Percentiles rank a stretch among this genome's conserved stretches.
phyloP scores from a whole-genome alignment of 352 stramenopile species.

The Globisporangium spiculum region DNA sequence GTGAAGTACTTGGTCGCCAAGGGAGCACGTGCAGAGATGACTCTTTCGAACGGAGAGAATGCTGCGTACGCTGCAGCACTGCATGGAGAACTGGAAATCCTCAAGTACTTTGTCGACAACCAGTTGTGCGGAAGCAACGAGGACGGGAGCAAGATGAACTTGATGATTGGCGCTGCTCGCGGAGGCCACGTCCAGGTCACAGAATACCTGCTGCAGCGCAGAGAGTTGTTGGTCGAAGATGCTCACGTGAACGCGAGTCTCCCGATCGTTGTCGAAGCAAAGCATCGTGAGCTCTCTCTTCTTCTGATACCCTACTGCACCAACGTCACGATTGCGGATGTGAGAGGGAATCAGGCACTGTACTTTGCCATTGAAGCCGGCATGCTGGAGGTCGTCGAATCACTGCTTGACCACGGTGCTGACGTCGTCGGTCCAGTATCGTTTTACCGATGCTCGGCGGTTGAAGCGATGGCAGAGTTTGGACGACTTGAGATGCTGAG shows the following conservation, averaged over 20 bases:
- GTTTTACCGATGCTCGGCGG: not conserved
- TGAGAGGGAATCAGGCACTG: not conserved
- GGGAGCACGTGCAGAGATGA: not conserved
- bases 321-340: not conserved
- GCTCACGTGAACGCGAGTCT: not conserved
- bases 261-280: not conserved
- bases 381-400: not conserved
- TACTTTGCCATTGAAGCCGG: not conserved
- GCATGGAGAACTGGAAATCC: not conserved
- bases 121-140: not conserved
- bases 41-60: not conserved
- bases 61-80: not conserved
- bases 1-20: not conserved
- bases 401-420: not conserved
- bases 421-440: not conserved
- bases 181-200: not conserved
- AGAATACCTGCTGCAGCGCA: not conserved
- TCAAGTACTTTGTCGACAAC: constrained; percentile 1
- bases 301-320: not conserved
- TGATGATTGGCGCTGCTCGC: not conserved
- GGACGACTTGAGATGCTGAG: not conserved
- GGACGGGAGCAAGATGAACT: not conserved
- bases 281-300: not conserved
- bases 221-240: not conserved
- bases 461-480: not conserved